Evolutionary conservation across 2,329 filamentous ascomycete genomes (phyloP).

Genomic region (Piedraia hortae): DNA sequence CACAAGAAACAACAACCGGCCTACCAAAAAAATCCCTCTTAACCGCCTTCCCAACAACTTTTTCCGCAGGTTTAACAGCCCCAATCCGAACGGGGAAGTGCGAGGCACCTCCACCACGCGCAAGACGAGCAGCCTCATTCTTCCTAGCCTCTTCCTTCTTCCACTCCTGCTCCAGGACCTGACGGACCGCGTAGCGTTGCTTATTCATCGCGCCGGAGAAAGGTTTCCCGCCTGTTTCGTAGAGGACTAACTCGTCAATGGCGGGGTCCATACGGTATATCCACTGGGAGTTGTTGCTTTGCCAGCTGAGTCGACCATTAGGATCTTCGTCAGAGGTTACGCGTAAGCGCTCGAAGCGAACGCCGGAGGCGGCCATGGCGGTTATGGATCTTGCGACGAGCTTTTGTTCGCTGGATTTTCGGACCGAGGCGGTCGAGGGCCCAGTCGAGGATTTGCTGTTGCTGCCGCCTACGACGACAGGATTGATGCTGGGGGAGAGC

Average conservation of each 20-base stretch:
- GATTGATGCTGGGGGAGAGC: constrained; percentile 70
- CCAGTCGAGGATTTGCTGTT: constrained; percentile 11
- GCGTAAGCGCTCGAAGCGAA: constrained; percentile 53
- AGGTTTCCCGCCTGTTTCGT: constrained; percentile 34
- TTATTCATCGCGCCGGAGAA: constrained; percentile 26
- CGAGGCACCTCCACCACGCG: constrained; percentile 29
- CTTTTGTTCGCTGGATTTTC: constrained; percentile 56
- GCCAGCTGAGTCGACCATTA: constrained; percentile 1
- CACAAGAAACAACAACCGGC: constrained; percentile 25
- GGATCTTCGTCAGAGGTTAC: constrained; percentile 35
- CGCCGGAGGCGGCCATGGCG: constrained; percentile 57
- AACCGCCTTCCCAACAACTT: constrained; percentile 6
- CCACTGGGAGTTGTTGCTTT: constrained; percentile 20
- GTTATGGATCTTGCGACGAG: constrained; percentile 59
- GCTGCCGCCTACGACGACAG: constrained; percentile 43
- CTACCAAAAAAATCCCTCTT: constrained; percentile 58
- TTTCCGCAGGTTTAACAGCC: constrained; percentile 5
- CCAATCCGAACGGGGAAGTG: constrained; percentile 4
- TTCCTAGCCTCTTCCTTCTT: constrained; percentile 41
- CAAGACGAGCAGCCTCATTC: constrained; percentile 37
- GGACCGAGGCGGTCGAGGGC: constrained; percentile 43
- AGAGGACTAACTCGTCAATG: constrained; percentile 53
- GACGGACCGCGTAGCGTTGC: constrained; percentile 73
- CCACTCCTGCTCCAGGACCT: constrained; percentile 79
- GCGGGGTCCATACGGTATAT: constrained; percentile 87